Percentiles rank a stretch among this genome's conserved stretches.
Evolutionary conservation across 257 asterid genomes (phyloP).

Genomic region (Cynanchum wilfordii): DNA sequence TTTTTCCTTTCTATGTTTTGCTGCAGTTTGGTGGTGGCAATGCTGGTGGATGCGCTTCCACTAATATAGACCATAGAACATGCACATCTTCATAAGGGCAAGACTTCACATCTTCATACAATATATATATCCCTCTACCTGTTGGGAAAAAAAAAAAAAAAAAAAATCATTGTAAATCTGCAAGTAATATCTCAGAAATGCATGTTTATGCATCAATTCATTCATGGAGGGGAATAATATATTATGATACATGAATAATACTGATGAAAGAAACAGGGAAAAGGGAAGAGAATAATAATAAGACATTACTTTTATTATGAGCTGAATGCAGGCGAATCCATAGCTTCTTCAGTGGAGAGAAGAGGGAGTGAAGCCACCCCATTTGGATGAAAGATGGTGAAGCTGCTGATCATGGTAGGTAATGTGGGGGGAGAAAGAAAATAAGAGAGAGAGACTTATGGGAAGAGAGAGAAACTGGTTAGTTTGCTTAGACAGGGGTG

Average conservation of each 20-base stretch:
- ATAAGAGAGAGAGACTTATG: slow-evolving; percentile 31
- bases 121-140: slow-evolving; percentile 87
- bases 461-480: slow-evolving; percentile 32
- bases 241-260: background rate
- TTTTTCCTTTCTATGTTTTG: slow-evolving; percentile 8
- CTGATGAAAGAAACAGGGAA: background rate
- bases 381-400: slow-evolving; percentile 43
- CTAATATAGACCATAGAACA: slow-evolving; percentile 87
- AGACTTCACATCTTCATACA: slow-evolving; percentile 93
- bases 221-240: background rate
- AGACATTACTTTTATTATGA: slow-evolving; percentile 68
- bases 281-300: background rate
- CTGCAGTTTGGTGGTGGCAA: slow-evolving; percentile 50
- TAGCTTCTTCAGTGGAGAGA: slow-evolving; percentile 83
- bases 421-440: slow-evolving; percentile 19
- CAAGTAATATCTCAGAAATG: background rate
- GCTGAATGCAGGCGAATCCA: slow-evolving; percentile 77
- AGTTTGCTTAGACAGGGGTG: slow-evolving; percentile 85
- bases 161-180: background rate
- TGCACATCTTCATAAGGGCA: slow-evolving; percentile 95
- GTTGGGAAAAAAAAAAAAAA: background rate
- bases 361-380: slow-evolving; percentile 93
- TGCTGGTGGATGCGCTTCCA: slow-evolving; percentile 72
- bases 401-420: slow-evolving; percentile 41
- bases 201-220: background rate